Evolutionary conservation across 176 grass and related monocot genomes (phyloP), one percentile per base, ranked within the genome.

Genomic region (Melocanna baccifera): DNA sequence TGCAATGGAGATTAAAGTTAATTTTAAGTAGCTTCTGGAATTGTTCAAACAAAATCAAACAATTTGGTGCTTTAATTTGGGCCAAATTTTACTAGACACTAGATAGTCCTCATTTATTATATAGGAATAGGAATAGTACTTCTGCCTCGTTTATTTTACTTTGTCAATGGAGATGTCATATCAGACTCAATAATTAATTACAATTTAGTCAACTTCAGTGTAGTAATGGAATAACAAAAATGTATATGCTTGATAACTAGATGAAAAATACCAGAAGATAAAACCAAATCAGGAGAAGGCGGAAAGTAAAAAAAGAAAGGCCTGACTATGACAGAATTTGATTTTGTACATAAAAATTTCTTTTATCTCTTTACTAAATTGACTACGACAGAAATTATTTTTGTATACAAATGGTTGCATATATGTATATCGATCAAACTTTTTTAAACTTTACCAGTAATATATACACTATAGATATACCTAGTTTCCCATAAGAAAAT

Each of bases 121-220:
- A n/a, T 50, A 34, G 36, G 5, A 46, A 63, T 66, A 64, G 47
- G 43, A 72, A 29, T 55, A 75, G 59, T 61, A 20, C 52, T 22
- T 22, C 7, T 9, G 52, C 52, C 52, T 20, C 52, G 9, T n/a
- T 58, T 25, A 34, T 20, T 61, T 77, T 42, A 64, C 11, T 29
- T 69, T 72, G 65, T 78, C 86, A 71, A 53, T 55, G 66, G 18
- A 83, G 46, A 61, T 88, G 67, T 79, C 81, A 79, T 36, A 13
- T 84, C 58, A 56, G 11, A 66, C 14, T 59, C 25, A 88, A 65
- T 20, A 67, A 41, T 1, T 55, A 55, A 55, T 22, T 79, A 7
- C 9, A 45, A 3, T 36, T 71, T 79, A 66, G 87, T 84, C 81
- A 88, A 88, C 87, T 83, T 42, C 14, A 20, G 10, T 73, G 74